Base-by-base conservation (phyloP, 176 grass and related monocot species). In the Avena eriantha region DNA sequence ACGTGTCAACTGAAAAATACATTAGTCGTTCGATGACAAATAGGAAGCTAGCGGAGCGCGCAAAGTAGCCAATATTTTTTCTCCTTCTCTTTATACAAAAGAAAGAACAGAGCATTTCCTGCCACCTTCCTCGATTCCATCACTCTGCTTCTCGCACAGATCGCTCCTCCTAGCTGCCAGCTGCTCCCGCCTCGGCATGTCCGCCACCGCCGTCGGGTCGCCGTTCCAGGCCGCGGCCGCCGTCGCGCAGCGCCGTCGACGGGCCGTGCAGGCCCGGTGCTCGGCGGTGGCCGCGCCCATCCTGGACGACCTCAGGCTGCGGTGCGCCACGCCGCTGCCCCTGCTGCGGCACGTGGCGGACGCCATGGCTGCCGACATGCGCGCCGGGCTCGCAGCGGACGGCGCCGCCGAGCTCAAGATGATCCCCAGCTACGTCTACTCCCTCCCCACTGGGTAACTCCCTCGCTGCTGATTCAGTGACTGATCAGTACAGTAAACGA, bases 391-490 rank as follows among this genome's bases (percentile, higher is more conserved):
- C 60, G 55, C 54, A 7, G 23, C 8, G 2, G 76, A 90, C 34
- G 78, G 82, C 81, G 85, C 58, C 45, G 73, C 81, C 82, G 77
- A 90, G 78, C 85, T 93, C 45, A 81, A 85, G 81, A 82, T 87
- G 88, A 93, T 93, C 76, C 87, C 86, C 34, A 93, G 84, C 77
- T 87, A 89, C 69, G 87, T 89, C 75, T 72, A 89, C 79, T 89
- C 84, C 29, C 76, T 84, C 64, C 83, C 80, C 80, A 88, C 86
- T 0, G 90, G 87, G 91, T 92, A 89, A 35, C 43, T 24, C 24
- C 11, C 23, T 82, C 31, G 12, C 21, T 7, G 39, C 39, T 41
- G 39, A 41, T 70, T 48, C 23, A 47, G 35, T 16, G 4, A 0
- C 6, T 33, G 12, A 7, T 39, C 55, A 16, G 47, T 54, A 23